Conservation (phyloP, 129 eudicot genomes). For the Chrysanthemum lavandulifolium region DNA sequence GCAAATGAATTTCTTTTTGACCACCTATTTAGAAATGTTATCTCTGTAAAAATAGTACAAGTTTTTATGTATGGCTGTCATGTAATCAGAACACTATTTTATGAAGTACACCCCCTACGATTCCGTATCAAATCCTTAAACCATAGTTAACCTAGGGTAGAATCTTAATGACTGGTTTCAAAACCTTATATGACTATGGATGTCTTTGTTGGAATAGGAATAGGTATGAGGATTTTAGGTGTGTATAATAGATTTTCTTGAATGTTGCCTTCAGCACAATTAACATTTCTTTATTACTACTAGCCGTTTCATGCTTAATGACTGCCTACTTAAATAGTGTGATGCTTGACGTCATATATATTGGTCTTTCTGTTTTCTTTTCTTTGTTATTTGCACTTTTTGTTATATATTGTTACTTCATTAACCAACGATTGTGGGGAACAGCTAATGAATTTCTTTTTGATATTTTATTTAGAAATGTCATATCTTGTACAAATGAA, state of each 20-base stretch:
- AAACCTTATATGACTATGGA: no score
- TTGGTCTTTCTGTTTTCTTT: slow-evolving; percentile 1
- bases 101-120: no score
- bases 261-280: no score
- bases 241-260: no score
- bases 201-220: no score
- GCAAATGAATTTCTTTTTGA: background rate
- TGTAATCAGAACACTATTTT: no score
- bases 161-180: no score
- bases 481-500: background rate
- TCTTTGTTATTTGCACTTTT: background rate
- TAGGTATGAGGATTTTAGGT: no score
- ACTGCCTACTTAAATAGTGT: slow-evolving; percentile 6
- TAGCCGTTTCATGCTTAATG: slow-evolving; percentile 11
- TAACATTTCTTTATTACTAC: slow-evolving; percentile 1
- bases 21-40: background rate
- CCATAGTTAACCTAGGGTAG: no score
- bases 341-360: background rate
- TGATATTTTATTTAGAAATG: background rate
- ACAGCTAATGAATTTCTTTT: background rate
- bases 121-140: no score
- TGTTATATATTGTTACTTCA: background rate
- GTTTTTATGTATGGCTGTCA: no score
- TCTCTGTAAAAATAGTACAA: background rate
- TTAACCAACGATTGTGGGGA: background rate